Conservation (phyloP, 306 rosid genomes). For the Dalbergia cochinchinensis region DNA sequence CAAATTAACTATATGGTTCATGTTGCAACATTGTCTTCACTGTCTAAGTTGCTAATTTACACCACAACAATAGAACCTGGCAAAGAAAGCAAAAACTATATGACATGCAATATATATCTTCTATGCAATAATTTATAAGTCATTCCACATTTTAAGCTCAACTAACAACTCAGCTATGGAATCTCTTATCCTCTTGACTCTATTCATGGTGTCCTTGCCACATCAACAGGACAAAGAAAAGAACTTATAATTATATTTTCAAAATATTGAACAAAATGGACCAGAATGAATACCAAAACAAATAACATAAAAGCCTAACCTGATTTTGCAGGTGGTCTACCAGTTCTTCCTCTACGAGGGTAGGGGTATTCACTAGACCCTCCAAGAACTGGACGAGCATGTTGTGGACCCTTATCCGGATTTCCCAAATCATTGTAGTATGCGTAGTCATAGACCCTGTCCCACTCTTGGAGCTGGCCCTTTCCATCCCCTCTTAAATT, state of each 20-base stretch:
- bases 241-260: neutral
- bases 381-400: constrained; percentile 76
- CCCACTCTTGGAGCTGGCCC: constrained; percentile 74
- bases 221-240: constrained; percentile 2
- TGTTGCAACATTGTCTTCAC: neutral
- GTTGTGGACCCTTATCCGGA: constrained; percentile 58
- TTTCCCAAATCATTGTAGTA: constrained; percentile 72
- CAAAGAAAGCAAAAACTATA: neutral
- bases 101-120: neutral
- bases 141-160: constrained; percentile 20
- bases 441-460: constrained; percentile 82
- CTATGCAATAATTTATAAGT: neutral
- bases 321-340: constrained; percentile 57
- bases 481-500: constrained; percentile 76
- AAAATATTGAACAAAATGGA: constrained; percentile 1
- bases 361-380: constrained; percentile 74
- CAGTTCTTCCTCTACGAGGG: constrained; percentile 92
- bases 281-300: constrained; percentile 25
- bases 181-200: neutral
- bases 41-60: neutral
- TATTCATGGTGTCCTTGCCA: neutral
- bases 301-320: constrained; percentile 51
- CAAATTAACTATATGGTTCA: neutral
- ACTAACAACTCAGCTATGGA: constrained; percentile 28
- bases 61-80: neutral